These are phyloP conservation scores for Clonostachys rhizophaga DNA, from an alignment of 2,329 filamentous ascomycete species.

Conservation along the genomic window DNA sequence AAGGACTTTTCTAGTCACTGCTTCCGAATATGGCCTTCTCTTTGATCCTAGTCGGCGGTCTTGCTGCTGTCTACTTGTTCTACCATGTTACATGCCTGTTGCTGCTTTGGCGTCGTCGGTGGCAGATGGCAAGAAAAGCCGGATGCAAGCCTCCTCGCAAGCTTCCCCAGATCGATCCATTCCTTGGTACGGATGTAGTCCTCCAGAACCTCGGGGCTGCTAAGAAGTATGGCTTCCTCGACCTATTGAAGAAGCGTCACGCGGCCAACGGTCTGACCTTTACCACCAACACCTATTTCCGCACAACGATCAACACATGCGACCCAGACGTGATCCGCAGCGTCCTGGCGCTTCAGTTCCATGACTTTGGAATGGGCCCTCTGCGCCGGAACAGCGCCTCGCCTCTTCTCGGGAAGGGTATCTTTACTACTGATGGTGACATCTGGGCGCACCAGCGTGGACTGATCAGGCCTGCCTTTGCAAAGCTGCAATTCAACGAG, in stretches of 20 bases:
- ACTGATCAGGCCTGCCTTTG: conserved; percentile 18
- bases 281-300: background rate
- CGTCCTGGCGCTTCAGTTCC: conserved; percentile 41
- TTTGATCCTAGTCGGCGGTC: no score
- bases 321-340: conserved; percentile 46
- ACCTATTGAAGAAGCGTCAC: background rate
- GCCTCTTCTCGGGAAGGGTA: conserved; percentile 29
- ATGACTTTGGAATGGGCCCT: conserved; percentile 30
- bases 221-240: background rate
- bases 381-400: conserved; percentile 4
- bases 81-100: no score
- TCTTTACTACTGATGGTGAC: conserved; percentile 35
- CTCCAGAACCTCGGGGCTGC: background rate
- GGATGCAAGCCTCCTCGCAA: no score
- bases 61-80: no score
- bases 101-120: no score
- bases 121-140: no score
- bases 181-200: background rate
- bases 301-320: conserved; percentile 12
- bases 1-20: no score
- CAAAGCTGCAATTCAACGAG: conserved; percentile 13
- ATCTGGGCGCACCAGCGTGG: conserved; percentile 33
- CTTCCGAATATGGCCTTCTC: no score
- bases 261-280: background rate
- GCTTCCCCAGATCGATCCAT: background rate